phyloP scores from a whole-genome alignment of 257 asterid species.

The Scutellaria barbata region DNA sequence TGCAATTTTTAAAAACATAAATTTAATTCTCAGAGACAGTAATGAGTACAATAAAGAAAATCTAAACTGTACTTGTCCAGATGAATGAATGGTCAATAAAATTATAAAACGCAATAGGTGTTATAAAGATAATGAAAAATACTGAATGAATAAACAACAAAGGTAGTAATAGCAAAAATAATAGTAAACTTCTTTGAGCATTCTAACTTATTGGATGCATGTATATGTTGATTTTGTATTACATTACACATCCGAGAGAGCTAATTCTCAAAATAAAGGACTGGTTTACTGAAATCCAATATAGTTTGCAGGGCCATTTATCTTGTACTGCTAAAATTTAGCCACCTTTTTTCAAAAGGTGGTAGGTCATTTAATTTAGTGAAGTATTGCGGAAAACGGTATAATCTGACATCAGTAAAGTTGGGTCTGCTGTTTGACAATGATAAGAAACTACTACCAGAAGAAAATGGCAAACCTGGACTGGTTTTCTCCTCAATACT shows the following conservation, averaged over 20 bases:
- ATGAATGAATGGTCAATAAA: conserved; percentile 10
- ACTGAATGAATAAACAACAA: not conserved
- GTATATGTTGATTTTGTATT: conserved; percentile 12
- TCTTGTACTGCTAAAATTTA: not conserved
- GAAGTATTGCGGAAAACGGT: not conserved
- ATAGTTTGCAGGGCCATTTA: conserved; percentile 9
- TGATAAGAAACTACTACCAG: conserved; percentile 21
- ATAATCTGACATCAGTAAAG: not conserved
- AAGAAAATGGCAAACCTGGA: conserved; percentile 59
- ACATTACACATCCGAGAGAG: conserved; percentile 13
- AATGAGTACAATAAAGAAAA: not conserved
- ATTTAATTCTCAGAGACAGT: not conserved
- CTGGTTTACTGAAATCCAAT: not conserved
- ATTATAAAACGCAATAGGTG: not conserved
- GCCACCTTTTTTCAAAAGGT: conserved; percentile 3
- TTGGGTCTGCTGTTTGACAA: conserved; percentile 6
- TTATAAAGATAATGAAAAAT: not conserved
- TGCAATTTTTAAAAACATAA: not conserved
- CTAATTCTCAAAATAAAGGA: conserved; percentile 10
- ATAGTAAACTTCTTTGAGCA: not conserved
- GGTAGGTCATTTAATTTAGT: not conserved
- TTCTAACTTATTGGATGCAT: not conserved
- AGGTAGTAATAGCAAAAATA: not conserved
- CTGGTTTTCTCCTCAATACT: conserved; percentile 97
- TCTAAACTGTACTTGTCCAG: not conserved